Evolutionary conservation across 768 basidiomycete genomes (phyloP).

Genomic region (Sistotremastrum niveocremeum): DNA sequence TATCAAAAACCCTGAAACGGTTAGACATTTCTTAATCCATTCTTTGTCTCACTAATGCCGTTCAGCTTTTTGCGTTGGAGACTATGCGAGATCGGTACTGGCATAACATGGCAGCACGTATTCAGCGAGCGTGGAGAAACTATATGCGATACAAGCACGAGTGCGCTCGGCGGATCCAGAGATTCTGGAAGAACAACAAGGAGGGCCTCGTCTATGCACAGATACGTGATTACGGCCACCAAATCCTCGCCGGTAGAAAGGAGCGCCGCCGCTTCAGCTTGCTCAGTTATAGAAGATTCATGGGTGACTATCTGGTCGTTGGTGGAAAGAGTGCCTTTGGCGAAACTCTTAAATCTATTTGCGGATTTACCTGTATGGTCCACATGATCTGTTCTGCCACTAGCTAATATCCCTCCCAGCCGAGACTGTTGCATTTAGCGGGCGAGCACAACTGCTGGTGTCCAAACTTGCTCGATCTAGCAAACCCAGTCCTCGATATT

Average conservation of each 20-base stretch:
- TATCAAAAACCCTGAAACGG: slow-evolving; percentile 98
- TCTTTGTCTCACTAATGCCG: not conserved
- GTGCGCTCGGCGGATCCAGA: slow-evolving; percentile 86
- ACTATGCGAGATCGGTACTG: slow-evolving; percentile 98
- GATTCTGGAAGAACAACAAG: slow-evolving; percentile 99
- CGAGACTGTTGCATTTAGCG: slow-evolving; percentile 78
- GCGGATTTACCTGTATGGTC: slow-evolving; percentile 52
- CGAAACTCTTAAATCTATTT: slow-evolving; percentile 55
- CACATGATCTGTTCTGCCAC: not conserved
- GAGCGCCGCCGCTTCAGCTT: slow-evolving; percentile 89
- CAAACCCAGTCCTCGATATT: slow-evolving; percentile 80
- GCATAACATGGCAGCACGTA: slow-evolving; percentile 98
- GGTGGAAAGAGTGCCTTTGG: slow-evolving; percentile 73
- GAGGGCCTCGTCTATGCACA: slow-evolving; percentile 82
- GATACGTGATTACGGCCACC: slow-evolving; percentile 88
- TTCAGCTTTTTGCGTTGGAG: slow-evolving; percentile 89
- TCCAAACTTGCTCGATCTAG: slow-evolving; percentile 80
- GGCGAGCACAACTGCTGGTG: slow-evolving; percentile 66
- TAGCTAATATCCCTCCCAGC: slow-evolving; percentile 23
- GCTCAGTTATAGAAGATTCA: slow-evolving; percentile 84
- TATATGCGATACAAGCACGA: slow-evolving; percentile 94
- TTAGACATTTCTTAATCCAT: slow-evolving; percentile 21
- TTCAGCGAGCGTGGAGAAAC: slow-evolving; percentile 92
- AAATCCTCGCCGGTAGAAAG: slow-evolving; percentile 81
- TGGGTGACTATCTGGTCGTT: slow-evolving; percentile 91